phyloP scores from a whole-genome alignment of 176 grass and related monocot species.

The Juncus inflexus region DNA sequence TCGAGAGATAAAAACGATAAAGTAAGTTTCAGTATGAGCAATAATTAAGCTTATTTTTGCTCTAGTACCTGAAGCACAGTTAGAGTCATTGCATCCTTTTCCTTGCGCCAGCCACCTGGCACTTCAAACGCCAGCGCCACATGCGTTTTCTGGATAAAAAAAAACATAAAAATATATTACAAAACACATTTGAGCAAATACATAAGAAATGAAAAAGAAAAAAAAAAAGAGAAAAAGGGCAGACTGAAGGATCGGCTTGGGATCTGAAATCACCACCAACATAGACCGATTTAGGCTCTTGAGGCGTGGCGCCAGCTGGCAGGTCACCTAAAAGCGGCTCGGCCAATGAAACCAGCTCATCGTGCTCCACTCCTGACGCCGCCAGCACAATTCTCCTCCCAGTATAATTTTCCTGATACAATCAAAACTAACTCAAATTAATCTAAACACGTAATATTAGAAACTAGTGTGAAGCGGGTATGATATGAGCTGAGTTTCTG shows the following conservation, averaged over 20 bases:
- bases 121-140: conserved; percentile 89
- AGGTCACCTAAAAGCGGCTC: conserved; percentile 78
- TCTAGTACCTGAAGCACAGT: conserved; percentile 74
- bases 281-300: conserved; percentile 76
- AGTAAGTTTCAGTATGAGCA: too few species aligned
- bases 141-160: conserved; percentile 55
- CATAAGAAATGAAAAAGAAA: conserved; percentile 6
- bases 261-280: conserved; percentile 73
- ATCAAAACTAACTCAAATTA: conserved; percentile 17
- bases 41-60: too few species aligned
- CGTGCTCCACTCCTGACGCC: conserved; percentile 81
- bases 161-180: background rate
- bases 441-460: background rate
- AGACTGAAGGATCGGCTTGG: conserved; percentile 60
- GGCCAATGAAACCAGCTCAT: conserved; percentile 64
- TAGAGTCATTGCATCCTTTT: conserved; percentile 54
- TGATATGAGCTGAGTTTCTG: conserved; percentile 22
- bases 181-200: background rate
- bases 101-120: conserved; percentile 85
- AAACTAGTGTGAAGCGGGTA: too few species aligned
- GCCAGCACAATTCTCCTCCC: conserved; percentile 74
- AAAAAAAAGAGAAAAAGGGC: conserved; percentile 5
- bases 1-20: background rate
- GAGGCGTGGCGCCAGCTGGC: conserved; percentile 36
- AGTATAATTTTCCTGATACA: conserved; percentile 71